Conservation (phyloP, 2,329 filamentous ascomycete genomes). For the Fusarium anguioides region DNA sequence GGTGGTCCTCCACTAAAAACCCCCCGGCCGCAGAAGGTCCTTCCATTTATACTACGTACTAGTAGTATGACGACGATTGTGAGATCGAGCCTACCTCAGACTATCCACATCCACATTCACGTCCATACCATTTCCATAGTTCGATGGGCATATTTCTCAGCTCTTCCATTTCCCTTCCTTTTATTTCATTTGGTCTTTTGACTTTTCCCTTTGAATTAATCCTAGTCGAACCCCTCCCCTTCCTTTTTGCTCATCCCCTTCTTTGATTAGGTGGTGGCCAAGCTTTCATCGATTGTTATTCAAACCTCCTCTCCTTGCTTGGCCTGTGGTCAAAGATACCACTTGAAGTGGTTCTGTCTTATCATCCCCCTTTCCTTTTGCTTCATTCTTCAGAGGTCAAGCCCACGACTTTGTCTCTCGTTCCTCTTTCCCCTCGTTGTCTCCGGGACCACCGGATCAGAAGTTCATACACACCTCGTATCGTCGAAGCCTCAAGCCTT, state of each 20-base stretch:
- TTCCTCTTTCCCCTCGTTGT: conserved; percentile 20
- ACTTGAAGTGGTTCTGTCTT: conserved; percentile 22
- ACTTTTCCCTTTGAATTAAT: conserved; percentile 12
- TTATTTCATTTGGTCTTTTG: conserved; percentile 1
- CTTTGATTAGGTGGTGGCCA: conserved; percentile 20
- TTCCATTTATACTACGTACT: too few species aligned
- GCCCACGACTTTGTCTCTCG: conserved; percentile 31
- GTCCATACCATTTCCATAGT: neutral
- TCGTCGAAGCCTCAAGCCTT: conserved; percentile 23
- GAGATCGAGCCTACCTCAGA: conserved; percentile 26
- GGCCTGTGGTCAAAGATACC: conserved; percentile 9
- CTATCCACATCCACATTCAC: conserved; percentile 16
- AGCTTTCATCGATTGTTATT: conserved; percentile 7
- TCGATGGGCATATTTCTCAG: conserved; percentile 22
- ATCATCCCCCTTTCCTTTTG: conserved; percentile 4
- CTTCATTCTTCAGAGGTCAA: conserved; percentile 3
- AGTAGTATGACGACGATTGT: conserved; percentile 34
- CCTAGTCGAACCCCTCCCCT: conserved; percentile 1
- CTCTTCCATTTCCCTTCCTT: conserved; percentile 33
- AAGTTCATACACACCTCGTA: conserved; percentile 23
- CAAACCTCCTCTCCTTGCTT: neutral
- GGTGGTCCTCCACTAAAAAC: conserved; percentile 17
- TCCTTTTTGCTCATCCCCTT: conserved; percentile 1
- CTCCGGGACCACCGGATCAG: conserved; percentile 34
- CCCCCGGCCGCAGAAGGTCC: conserved; percentile 24